Base-by-base conservation (phyloP, 2,329 filamentous ascomycete genomes). In the Fusarium sp. region DNA sequence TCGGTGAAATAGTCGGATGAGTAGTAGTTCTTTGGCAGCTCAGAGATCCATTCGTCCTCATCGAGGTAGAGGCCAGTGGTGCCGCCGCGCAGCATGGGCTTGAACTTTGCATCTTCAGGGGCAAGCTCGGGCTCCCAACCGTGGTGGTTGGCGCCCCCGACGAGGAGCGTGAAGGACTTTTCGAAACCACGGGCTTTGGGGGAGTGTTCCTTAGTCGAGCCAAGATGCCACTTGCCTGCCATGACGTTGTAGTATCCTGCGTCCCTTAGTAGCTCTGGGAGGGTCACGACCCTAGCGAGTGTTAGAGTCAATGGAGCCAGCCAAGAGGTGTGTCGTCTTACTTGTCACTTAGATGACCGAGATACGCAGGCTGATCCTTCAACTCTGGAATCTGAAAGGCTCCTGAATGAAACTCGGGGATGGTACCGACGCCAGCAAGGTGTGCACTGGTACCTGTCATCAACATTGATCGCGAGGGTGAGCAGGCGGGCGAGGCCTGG, bases 81-180 rank as follows among this genome's bases (percentile, higher is more conserved):
- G 44, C 83, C 82, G 62, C 85, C 84, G 59, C 85, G 81, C 12
- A 33, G 31, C 81, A 85, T 84, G 84, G 67, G 85, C 82, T 66
- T 81, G 11, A 58, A 57, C 16, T 24, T 62, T 11, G 44, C 33
- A 24, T 62, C 60, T 24, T 29, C 42, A 16, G 55, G 33, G 20
- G 60, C 60, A 20, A 56, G 40, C 55, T 77, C 71, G 20, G 85
- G 88, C 75, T 88, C 87, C 67, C 84, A 89, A 36, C 84, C 87
- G 70, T 88, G 89, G 73, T 90, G 88, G 66, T 90, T 90, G 24
- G 79, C 80, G 63, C 81, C 82, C 4, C 82, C 83, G 1, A 84
- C 81, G 9, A 85, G 76, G 66, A 84, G 83, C 4, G 80, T 80
- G 64, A 84, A 84, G 49, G 78, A 80, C 46, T 81, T 80, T 5